Conservation (phyloP, 139 green algal species). For the Chlamydomonas sp. region DNA sequence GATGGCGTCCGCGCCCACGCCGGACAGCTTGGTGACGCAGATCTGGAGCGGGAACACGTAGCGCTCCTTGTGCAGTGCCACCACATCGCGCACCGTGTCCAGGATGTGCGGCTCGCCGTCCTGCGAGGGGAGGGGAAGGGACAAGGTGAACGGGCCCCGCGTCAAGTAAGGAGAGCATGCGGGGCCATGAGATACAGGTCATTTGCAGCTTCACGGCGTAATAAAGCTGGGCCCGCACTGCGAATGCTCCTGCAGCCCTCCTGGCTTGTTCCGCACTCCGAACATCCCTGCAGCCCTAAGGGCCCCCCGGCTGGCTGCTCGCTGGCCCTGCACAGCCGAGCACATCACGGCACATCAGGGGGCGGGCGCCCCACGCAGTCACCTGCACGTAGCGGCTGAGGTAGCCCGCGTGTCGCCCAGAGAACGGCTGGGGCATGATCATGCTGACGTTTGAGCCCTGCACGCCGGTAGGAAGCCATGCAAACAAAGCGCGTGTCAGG, state of each 20-base stretch:
- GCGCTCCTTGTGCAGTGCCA: constrained; percentile 48
- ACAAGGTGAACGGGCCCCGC: not conserved
- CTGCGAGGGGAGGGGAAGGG: not conserved
- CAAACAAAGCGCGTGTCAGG: too few relatives aligned
- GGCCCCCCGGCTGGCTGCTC: too few relatives aligned
- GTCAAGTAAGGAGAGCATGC: not conserved
- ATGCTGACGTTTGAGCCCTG: constrained; percentile 40
- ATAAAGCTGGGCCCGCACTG: too few relatives aligned
- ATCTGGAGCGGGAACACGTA: constrained; percentile 43
- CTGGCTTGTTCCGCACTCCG: too few relatives aligned
- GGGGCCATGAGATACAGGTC: not conserved
- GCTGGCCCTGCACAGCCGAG: not conserved
- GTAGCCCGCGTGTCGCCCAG: constrained; percentile 38
- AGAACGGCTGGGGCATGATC: constrained; percentile 52
- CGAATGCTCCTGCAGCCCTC: too few relatives aligned
- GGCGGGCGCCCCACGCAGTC: not conserved
- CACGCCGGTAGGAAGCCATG: not conserved
- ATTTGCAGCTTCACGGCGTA: too few relatives aligned
- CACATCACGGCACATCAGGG: not conserved
- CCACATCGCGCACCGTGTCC: constrained; percentile 51
- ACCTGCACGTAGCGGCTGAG: constrained; percentile 36
- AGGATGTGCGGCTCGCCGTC: constrained; percentile 53
- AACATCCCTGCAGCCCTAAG: too few relatives aligned
- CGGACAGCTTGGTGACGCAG: constrained; percentile 47
- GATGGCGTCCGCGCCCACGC: constrained; percentile 33